Conservation (phyloP, 257 asterid genomes). For the Rauvolfia tetraphylla region DNA sequence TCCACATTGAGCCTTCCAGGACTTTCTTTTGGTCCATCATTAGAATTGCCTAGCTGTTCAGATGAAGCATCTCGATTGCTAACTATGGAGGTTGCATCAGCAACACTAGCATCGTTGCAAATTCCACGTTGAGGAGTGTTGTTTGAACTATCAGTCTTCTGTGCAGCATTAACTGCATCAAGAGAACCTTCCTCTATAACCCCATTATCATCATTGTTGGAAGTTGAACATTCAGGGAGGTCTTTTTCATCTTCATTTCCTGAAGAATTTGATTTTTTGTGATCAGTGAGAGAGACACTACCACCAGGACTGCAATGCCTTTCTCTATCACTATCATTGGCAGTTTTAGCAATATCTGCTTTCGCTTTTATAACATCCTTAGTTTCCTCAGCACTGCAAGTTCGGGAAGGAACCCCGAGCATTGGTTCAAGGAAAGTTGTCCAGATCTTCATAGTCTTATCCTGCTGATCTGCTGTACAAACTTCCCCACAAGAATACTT, state of each 20-base stretch:
- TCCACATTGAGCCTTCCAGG: constrained; percentile 24
- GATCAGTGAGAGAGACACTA: constrained; percentile 27
- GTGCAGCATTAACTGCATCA: constrained; percentile 26
- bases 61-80: constrained; percentile 37
- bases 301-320: constrained; percentile 32
- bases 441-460: constrained; percentile 79
- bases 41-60: constrained; percentile 35
- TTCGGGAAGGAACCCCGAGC: constrained; percentile 56
- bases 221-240: constrained; percentile 35
- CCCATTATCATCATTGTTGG: constrained; percentile 35
- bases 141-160: constrained; percentile 27
- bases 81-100: constrained; percentile 30
- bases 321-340: constrained; percentile 31
- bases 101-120: constrained; percentile 31
- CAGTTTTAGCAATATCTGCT: constrained; percentile 26
- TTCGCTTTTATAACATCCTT: constrained; percentile 29
- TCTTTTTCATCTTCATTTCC: constrained; percentile 30
- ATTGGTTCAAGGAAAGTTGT: constrained; percentile 68
- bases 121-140: constrained; percentile 34
- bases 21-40: constrained; percentile 33
- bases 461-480: constrained; percentile 73
- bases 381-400: constrained; percentile 36
- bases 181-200: constrained; percentile 31
- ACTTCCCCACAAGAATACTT: constrained; percentile 72
- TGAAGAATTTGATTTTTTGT: constrained; percentile 31